Base-by-base conservation (phyloP, 2,329 filamentous ascomycete genomes). In the Myriosclerotinia duriaeana region DNA sequence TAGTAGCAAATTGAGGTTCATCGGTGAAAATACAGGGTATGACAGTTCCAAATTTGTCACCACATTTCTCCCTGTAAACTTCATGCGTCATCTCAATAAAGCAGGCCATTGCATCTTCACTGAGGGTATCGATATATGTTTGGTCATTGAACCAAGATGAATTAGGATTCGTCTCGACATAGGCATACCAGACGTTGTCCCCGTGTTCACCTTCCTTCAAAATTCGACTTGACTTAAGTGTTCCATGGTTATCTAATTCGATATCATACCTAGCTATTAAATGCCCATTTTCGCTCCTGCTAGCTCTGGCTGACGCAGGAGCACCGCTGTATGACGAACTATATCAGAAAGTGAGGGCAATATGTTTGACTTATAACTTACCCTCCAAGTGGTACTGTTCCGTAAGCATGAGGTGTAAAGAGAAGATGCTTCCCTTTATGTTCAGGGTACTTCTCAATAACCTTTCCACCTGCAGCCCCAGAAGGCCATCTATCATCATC, bases 401-500 rank as follows among this genome's bases (percentile, higher is more conserved):
- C 73, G 48, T 71, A 69, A 22, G 64, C 53, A 64, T 64, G 59
- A 46, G 68, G 70, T 4, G 74, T 75, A 42, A 76, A 74, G 17
- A 76, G 62, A 12, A 77, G 65, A 65, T 74, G 75, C 66, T 76
- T 74, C 1, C 60, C 66, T 67, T 74, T 74, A 53, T 72, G 68
- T 9, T 77, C 71, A 1, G 73, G 72, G 40, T 72, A 65, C 6
- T 73, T 67, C 58, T 73, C 66, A 12, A 72, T 71, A 0, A 77
- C 73, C 62, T 71, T 72, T 1, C 75, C 75, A 3, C 76, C 75
- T 22, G 73, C 74, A 38, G 69, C 65, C 6, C 76, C 76, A 2
- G 72, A 74, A 4, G 75, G 76, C 74, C 75, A 77, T 9, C 76
- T 66, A 70, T 77, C 76, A 48, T 76, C 75, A 64, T 77, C 75